Base-by-base conservation (phyloP, 108 stramenopile species). In the Parietichytrium sp. region DNA sequence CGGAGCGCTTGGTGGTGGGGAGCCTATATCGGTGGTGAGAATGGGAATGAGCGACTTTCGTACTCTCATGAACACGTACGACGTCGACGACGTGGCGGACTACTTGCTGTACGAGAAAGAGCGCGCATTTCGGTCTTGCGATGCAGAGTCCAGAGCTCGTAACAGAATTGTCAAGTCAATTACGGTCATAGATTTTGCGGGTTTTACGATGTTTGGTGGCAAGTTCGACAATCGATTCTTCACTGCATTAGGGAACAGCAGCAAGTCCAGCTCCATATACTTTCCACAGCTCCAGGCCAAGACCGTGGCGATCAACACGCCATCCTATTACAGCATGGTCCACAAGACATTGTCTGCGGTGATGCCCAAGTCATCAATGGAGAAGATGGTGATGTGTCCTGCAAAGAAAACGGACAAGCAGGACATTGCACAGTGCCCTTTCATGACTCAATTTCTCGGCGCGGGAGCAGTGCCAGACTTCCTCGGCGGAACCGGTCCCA, bases 301-400 rank as follows among this genome's bases (percentile, higher is more conserved):
- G 55, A 42, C 55, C 18, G 55, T 72, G 36, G 55, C 55, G 20
- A 72, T 72, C 18, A 72, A 72, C 0, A 72, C 55, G 29, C 55
- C 55, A 4, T 72, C 55, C 20, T 72, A 72, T 38, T 72, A 72
- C 16, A 18, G 29, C 38, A 72, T 72, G 55, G 20, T 72, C 0
- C 55, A 72, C 55, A 72, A 72, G 38, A 72, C 55, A 20, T 38
- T 72, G 0, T 8, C 20, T 0, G 33, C 55, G 36, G 55, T 72
- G 20, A 72, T 72, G 55, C 55, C 55, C 30, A 72, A 72, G 55
- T 72, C 55, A n/a, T 72, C 55, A 4, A 72, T 72, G 55, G 55
- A 72, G 29, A 72, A 72, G 38, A 72, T 72, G 55, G 55, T 72
- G 36, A 15, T 72, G 55, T 72, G 55, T 38, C 55, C 55, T 4